These are phyloP conservation scores for Apiotrichum domesticum DNA, from an alignment of 1,284 basidiomycete species.

Conservation along the genomic window DNA sequence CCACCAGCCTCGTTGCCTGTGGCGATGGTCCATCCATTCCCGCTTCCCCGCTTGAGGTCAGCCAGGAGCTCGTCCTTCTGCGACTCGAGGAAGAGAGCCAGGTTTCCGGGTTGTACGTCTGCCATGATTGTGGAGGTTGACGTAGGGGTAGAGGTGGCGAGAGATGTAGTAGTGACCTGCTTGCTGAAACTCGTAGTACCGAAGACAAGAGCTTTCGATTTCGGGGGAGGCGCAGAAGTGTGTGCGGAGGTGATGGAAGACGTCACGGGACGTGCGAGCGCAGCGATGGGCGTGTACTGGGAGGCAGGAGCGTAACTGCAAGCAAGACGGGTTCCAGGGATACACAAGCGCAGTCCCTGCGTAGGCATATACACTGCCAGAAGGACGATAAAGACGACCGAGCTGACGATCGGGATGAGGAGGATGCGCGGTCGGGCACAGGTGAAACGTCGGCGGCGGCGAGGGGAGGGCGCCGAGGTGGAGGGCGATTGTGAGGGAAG, in stretches of 20 bases:
- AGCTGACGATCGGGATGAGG: not conserved
- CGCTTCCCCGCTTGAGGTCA: conserved; percentile 49
- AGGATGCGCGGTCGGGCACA: not conserved
- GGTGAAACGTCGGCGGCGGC: too few relatives aligned
- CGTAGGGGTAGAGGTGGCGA: not conserved
- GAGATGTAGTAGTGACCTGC: too few relatives aligned
- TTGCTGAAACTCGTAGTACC: too few relatives aligned
- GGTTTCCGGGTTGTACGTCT: conserved; percentile 7
- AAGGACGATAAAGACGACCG: not conserved
- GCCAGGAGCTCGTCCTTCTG: conserved; percentile 52
- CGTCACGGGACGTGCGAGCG: too few relatives aligned
- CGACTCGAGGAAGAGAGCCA: conserved; percentile 45
- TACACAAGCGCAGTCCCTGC: not conserved
- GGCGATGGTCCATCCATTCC: conserved; percentile 65
- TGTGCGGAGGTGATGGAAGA: too few relatives aligned
- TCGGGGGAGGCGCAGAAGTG: too few relatives aligned
- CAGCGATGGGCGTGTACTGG: too few relatives aligned
- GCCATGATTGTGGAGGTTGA: not conserved
- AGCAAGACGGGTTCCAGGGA: not conserved
- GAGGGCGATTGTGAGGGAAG: not conserved
- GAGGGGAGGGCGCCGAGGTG: too few relatives aligned
- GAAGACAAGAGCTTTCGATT: too few relatives aligned
- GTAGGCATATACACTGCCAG: not conserved
- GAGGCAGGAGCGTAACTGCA: too few relatives aligned
- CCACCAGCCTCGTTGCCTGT: conserved; percentile 93